Percentiles rank a stretch among this genome's conserved stretches.
Conservation (phyloP, 352 stramenopile genomes). For the Blastocystis sp. region DNA sequence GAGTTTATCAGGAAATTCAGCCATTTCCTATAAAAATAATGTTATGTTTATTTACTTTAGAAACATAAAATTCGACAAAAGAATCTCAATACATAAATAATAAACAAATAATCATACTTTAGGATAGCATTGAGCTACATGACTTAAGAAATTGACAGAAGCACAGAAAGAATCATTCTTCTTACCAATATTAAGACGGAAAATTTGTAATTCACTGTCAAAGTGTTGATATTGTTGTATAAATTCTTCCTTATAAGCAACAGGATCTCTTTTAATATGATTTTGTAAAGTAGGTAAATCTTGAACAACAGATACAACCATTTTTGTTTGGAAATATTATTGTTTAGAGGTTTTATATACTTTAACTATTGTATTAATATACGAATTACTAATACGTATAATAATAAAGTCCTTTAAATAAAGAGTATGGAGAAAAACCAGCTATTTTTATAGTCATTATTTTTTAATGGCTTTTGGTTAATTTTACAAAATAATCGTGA, state of each 20-base stretch:
- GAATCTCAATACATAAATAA: no score
- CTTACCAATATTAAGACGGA: slow-evolving; percentile 69
- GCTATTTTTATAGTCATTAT: no score
- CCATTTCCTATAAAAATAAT: slow-evolving; percentile 50
- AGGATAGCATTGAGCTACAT: slow-evolving; percentile 67
- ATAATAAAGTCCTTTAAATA: no score
- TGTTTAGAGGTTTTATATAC: no score
- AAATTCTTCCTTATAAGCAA: slow-evolving; percentile 84
- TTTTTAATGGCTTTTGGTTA: no score
- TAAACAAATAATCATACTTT: slow-evolving; percentile 12
- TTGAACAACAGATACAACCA: no score
- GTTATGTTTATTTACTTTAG: slow-evolving; percentile 37
- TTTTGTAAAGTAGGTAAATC: slow-evolving; percentile 88
- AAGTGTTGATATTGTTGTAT: slow-evolving; percentile 79
- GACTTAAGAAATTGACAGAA: slow-evolving; percentile 81
- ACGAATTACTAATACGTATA: no score
- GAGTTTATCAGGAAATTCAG: slow-evolving; percentile 62
- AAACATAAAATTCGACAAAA: background rate
- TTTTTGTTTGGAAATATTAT: no score
- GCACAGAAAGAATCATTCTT: slow-evolving; percentile 73
- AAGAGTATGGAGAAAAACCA: no score
- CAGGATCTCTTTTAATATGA: slow-evolving; percentile 86
- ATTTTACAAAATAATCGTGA: no score
- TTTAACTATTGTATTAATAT: no score
- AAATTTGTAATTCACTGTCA: slow-evolving; percentile 77